These are phyloP conservation scores for Fonsecaea pedrosoi DNA, from an alignment of 2,329 filamentous ascomycete genomes.

Conservation along the genomic window DNA sequence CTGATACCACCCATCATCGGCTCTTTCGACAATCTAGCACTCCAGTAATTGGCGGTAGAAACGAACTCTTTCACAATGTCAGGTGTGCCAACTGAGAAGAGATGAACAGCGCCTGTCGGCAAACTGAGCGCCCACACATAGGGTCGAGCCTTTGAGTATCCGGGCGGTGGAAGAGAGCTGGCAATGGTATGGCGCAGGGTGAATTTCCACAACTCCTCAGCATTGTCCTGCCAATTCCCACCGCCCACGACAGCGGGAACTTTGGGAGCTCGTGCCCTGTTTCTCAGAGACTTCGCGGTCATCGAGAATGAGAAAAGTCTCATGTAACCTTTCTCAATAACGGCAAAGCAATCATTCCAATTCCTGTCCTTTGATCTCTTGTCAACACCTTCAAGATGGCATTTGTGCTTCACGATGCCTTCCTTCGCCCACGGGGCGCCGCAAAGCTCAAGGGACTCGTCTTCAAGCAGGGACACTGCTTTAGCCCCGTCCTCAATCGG, in stretches of 20 bases:
- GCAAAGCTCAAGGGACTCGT: constrained; percentile 87
- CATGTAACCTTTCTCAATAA: constrained; percentile 92
- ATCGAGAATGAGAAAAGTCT: constrained; percentile 90
- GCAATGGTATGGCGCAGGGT: constrained; percentile 89
- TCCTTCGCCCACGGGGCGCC: constrained; percentile 99
- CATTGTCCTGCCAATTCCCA: constrained; percentile 98
- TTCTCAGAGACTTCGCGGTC: constrained; percentile 73
- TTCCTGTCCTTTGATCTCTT: constrained; percentile 93
- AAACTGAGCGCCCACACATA: constrained; percentile 94
- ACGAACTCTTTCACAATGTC: constrained; percentile 97
- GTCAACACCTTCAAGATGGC: constrained; percentile 87
- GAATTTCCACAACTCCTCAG: constrained; percentile 86
- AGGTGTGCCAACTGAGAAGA: constrained; percentile 96
- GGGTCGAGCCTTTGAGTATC: constrained; percentile 87
- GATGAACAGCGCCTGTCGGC: constrained; percentile 89
- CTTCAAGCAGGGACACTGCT: constrained; percentile 75
- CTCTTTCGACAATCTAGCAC: constrained; percentile 89
- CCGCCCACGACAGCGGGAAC: constrained; percentile 80
- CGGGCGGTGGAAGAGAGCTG: constrained; percentile 84
- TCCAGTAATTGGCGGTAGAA: constrained; percentile 96
- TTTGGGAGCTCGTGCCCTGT: constrained; percentile 65
- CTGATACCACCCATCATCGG: constrained; percentile 90
- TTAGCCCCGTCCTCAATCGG: constrained; percentile 66
- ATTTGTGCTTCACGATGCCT: constrained; percentile 93
- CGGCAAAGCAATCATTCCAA: constrained; percentile 94